phyloP scores from a whole-genome alignment of 169 alveolate species.

The Plasmodium vinckei region DNA sequence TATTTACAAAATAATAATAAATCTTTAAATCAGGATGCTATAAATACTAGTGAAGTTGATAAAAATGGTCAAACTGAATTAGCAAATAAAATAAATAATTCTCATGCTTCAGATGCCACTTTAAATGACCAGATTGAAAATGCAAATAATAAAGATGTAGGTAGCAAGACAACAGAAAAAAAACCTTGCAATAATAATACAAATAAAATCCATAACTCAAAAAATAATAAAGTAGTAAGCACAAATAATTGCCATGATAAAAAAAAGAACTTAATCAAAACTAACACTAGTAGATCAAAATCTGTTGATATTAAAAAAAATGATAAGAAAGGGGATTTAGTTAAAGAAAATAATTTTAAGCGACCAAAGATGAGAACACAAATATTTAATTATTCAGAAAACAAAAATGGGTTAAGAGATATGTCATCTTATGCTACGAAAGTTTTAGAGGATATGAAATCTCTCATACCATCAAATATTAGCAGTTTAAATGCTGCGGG shows the following conservation, averaged over 20 bases:
- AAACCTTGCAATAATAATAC: neutral
- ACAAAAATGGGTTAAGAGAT: conserved; percentile 72
- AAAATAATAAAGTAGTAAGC: neutral
- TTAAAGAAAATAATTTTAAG: neutral
- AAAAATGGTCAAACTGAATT: no score
- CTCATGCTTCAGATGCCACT: neutral
- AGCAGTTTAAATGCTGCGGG: conserved; percentile 1
- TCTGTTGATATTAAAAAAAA: conserved; percentile 42
- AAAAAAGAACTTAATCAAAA: conserved; percentile 7
- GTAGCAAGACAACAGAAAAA: neutral
- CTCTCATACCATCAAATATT: conserved; percentile 54
- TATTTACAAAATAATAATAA: neutral
- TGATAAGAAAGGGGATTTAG: neutral
- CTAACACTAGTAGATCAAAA: conserved; percentile 26
- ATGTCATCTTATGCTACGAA: conserved; percentile 75
- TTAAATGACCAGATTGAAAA: neutral
- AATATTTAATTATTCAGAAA: conserved; percentile 54
- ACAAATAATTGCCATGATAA: neutral
- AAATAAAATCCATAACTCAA: neutral
- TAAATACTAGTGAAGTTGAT: neutral
- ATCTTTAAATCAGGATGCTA: neutral
- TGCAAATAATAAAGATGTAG: neutral
- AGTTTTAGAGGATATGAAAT: conserved; percentile 68
- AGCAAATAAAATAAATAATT: no score
- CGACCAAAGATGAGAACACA: conserved; percentile 37